Evolutionary conservation across 306 rosid species (phyloP), one percentile per base, ranked within the genome.

Genomic region (Quercus cerris): DNA sequence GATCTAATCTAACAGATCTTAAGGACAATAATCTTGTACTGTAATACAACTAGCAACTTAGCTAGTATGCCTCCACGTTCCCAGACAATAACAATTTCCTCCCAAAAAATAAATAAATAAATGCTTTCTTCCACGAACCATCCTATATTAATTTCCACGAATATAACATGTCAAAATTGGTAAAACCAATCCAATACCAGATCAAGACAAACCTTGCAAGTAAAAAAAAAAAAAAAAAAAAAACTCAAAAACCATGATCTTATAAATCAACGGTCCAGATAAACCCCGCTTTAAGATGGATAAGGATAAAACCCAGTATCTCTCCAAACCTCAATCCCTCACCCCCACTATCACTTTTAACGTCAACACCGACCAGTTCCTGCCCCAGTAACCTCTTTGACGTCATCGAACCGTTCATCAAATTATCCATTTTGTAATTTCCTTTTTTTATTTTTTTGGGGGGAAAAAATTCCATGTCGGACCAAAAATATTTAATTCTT

Each of bases 301-400:
- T 90, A 87, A 92, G 92, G 82, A 87, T 90, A 80, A 81, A 92
- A 56, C 57, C 56, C 80, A 70, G 82, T 54, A 68, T 62, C 70
- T 79, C 27, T 52, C 75, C 54, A 49, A 49, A 49, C 54, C 54
- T 13, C 54, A 49, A 35, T 83, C 54, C 35, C 51, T 0, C 70
- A 3, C 20, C 49, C 20, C 2, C 62, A 79, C 63, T 5, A 20
- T 6, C 28, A 27, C 25, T 59, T 56, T 75, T 23, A 15, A 75
- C 87, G 86, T 55, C 78, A 78, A 82, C 78, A 70, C 86, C 71
- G 76, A 68, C 85, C 86, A 76, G 67, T 77, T 70, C 59, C 54
- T 20, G 44, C 73, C 81, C 77, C 25, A 78, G 46, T 75, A 73
- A 67, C 71, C 51, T 63, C 33, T 70, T 63, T 82, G 81, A 87